phyloP scores from a whole-genome alignment of 2,329 filamentous ascomycete species.

The Cladosporium sphaerospermum region DNA sequence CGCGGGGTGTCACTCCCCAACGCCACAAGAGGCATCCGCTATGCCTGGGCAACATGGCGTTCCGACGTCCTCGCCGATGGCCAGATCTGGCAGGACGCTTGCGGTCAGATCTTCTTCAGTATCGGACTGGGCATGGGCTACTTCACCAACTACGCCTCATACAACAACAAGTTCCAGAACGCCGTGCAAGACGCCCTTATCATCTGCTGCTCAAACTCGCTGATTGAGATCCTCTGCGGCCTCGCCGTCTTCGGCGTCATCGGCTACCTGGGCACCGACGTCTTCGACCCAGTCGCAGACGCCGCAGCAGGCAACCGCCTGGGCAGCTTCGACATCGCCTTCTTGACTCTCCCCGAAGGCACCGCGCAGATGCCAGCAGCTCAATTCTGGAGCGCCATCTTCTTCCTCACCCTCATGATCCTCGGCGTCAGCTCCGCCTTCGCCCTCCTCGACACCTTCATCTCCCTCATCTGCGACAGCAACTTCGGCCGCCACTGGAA shows the following conservation, averaged over 20 bases:
- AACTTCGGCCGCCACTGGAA: slow-evolving; percentile 8
- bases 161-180: slow-evolving; percentile 52
- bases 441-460: slow-evolving; percentile 51
- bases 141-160: slow-evolving; percentile 54
- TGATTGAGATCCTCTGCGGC: slow-evolving; percentile 50
- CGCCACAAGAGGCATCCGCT: slow-evolving; percentile 45
- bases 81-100: slow-evolving; percentile 53
- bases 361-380: slow-evolving; percentile 51
- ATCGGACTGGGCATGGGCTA: slow-evolving; percentile 55
- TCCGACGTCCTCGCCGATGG: slow-evolving; percentile 46
- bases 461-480: slow-evolving; percentile 23
- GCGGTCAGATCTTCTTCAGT: slow-evolving; percentile 55
- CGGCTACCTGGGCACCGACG: slow-evolving; percentile 40
- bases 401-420: slow-evolving; percentile 52
- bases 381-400: slow-evolving; percentile 52
- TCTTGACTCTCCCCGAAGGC: slow-evolving; percentile 51
- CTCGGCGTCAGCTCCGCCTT: slow-evolving; percentile 43
- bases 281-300: slow-evolving; percentile 30
- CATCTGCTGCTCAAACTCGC: slow-evolving; percentile 49
- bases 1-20: slow-evolving; percentile 50
- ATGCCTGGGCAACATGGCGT: slow-evolving; percentile 45
- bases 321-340: slow-evolving; percentile 52
- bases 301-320: slow-evolving; percentile 28
- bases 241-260: slow-evolving; percentile 51
- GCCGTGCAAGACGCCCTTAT: slow-evolving; percentile 54